Conservation (phyloP, 495 filamentous ascomycete genomes). For the Neurospora sp. region DNA sequence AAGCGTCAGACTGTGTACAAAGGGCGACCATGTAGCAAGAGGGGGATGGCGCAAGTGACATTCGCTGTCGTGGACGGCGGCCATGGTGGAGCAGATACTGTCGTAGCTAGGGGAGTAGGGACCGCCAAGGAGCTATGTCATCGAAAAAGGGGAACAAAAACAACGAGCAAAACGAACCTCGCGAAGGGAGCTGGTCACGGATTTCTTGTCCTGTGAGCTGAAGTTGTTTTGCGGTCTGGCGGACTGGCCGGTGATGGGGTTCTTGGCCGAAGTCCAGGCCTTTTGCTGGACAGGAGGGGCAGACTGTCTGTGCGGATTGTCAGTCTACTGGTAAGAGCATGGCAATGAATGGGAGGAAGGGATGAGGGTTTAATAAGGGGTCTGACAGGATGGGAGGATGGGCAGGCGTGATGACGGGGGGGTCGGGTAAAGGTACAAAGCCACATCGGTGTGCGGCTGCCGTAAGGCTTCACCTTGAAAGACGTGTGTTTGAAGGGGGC, state of each 20-base stretch:
- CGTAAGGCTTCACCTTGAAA: background rate
- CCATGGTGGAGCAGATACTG: background rate
- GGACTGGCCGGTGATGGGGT: slow-evolving; percentile 28
- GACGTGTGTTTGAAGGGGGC: slow-evolving; percentile 5
- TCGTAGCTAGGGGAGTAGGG: background rate
- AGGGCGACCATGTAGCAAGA: too few relatives aligned
- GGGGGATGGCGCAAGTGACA: background rate
- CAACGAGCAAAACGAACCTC: slow-evolving; percentile 17
- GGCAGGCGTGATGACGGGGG: slow-evolving; percentile 1
- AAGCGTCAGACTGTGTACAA: slow-evolving; percentile 1
- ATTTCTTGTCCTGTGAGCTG: slow-evolving; percentile 20
- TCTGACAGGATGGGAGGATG: background rate
- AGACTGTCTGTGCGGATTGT: slow-evolving; percentile 23
- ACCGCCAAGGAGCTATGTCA: background rate
- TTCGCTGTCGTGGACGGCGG: background rate
- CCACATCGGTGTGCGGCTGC: slow-evolving; percentile 1
- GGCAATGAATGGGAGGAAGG: slow-evolving; percentile 6
- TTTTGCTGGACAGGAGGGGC: slow-evolving; percentile 27
- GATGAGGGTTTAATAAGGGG: background rate
- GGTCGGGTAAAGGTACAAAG: background rate
- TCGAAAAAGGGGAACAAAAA: background rate
- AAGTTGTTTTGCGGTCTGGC: slow-evolving; percentile 14
- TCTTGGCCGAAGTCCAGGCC: slow-evolving; percentile 28
- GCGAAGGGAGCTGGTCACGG: slow-evolving; percentile 21
- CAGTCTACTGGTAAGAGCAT: slow-evolving; percentile 4